Base-by-base conservation (phyloP, 129 eudicot species). In the Erigeron canadensis region DNA sequence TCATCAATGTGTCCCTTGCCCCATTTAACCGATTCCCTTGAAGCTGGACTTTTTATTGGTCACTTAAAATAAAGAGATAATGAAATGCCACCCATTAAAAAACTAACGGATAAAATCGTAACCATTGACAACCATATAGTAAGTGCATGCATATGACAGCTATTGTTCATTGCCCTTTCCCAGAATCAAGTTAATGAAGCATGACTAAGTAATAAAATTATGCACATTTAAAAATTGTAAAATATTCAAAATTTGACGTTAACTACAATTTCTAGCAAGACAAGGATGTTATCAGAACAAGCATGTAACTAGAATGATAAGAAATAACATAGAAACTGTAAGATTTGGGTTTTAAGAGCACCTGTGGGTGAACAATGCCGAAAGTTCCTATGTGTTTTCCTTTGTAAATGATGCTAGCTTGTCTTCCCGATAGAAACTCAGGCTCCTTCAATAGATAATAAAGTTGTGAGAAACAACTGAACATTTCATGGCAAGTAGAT, bases 301-400 rank as follows among this genome's bases (percentile, higher is more conserved):
- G 13, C 23, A 39, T 8, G 28, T 7, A 39, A 15, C n/a, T 7
- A 63, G 48, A 8, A 34, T 41, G 66, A 57, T 42, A 45, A 69
- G 28, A 57, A 74, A 50, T 17, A 13, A 21, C 21, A 23, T 75
- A 75, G 67, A 10, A 43, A 13, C 23, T 51, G 43, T 37, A 43
- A 63, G 39, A 63, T 18, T 74, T 23, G 63, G 10, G 23, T 44
- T n/a, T 4, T 2, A 48, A 12, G 64, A 46, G 16, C 87, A 94
- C 98, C 98, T 89, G 87, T 21, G 97, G 96, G 64, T 94, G 95
- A 67, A 94, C 98, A 43, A 94, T 87, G 66, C 98, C 98, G 64
- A 94, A 94, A 74, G 80, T 82, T 59, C 98, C 98, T 6, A 94
- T 86, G 45, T 54, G 74, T 81, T 84, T 84, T 65, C 98, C 98